phyloP scores from a whole-genome alignment of 2,329 filamentous ascomycete species.

The Colletotrichum gloeosporioides region DNA sequence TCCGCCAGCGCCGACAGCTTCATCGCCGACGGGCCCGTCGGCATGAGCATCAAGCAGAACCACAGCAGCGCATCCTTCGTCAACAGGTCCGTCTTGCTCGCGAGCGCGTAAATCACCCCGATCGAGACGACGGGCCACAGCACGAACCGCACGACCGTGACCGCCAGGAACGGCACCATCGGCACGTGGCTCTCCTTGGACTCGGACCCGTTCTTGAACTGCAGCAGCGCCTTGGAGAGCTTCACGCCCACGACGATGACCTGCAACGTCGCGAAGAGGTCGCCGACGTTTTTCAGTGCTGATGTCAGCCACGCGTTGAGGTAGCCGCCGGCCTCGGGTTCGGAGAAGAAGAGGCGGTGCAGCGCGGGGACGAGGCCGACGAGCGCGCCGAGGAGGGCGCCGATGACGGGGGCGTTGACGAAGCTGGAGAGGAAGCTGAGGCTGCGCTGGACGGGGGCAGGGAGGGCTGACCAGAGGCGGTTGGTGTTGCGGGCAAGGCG shows the following conservation, averaged over 20 bases:
- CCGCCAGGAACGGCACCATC: conserved; percentile 52
- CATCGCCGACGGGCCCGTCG: conserved; percentile 51
- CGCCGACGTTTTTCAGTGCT: conserved; percentile 65
- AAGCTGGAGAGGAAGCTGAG: conserved; percentile 49
- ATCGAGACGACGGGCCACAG: conserved; percentile 61
- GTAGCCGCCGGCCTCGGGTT: conserved; percentile 63
- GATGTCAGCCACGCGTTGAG: conserved; percentile 71
- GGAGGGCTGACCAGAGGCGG: conserved; percentile 8
- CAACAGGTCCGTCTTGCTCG: conserved; percentile 55
- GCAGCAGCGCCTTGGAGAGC: conserved; percentile 56
- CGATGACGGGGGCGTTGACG: conserved; percentile 66
- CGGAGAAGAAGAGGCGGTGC: conserved; percentile 66
- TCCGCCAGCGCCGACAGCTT: conserved; percentile 52
- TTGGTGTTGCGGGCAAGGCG: not conserved
- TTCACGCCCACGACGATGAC: conserved; percentile 73
- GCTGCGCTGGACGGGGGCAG: conserved; percentile 30
- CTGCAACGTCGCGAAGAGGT: conserved; percentile 68
- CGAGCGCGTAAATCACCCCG: conserved; percentile 57
- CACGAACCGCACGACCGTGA: conserved; percentile 62
- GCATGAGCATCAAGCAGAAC: conserved; percentile 62
- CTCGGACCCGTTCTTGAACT: conserved; percentile 33
- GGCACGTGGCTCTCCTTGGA: conserved; percentile 33
- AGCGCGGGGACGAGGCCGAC: conserved; percentile 65
- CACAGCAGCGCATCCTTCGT: conserved; percentile 67
- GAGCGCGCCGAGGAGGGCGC: conserved; percentile 61